Conservation (phyloP, 257 asterid species). For the Haberlea rhodopensis region DNA sequence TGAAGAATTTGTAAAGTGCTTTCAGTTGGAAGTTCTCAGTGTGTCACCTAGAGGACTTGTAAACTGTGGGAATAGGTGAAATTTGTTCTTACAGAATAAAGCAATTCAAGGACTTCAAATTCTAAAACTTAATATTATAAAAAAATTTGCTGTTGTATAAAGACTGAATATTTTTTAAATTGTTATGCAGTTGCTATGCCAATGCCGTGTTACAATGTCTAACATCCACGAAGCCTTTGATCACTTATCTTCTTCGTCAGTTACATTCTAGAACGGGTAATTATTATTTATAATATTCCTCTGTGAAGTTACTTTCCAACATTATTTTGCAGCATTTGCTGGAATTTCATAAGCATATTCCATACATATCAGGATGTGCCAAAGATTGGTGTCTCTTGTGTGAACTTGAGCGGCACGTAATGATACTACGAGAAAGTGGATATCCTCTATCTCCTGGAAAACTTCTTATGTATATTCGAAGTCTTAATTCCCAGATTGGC, state of each 20-base stretch:
- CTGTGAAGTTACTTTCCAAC: neutral
- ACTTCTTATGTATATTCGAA: conserved; percentile 65
- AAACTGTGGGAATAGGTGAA: conserved; percentile 85
- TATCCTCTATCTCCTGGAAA: conserved; percentile 67
- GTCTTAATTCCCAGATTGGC: conserved; percentile 73
- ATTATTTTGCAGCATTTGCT: neutral
- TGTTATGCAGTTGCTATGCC: conserved; percentile 77
- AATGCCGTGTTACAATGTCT: conserved; percentile 92
- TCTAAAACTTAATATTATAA: neutral
- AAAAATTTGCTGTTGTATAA: neutral
- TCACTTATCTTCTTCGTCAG: conserved; percentile 62
- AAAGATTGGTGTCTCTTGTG: conserved; percentile 91
- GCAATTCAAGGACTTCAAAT: neutral
- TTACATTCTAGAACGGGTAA: conserved; percentile 79
- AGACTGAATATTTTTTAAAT: conserved; percentile 4
- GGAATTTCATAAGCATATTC: conserved; percentile 7
- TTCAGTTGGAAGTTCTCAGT: conserved; percentile 53
- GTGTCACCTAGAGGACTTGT: conserved; percentile 68
- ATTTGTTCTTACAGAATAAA: neutral
- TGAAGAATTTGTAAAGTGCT: conserved; percentile 78
- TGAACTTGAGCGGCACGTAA: conserved; percentile 73
- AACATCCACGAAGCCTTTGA: conserved; percentile 76
- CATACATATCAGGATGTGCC: conserved; percentile 47
- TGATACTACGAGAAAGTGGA: conserved; percentile 58
- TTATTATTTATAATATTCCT: conserved; percentile 11